Base-by-base conservation (phyloP, 129 eudicot species). In the Lonicera japonica region DNA sequence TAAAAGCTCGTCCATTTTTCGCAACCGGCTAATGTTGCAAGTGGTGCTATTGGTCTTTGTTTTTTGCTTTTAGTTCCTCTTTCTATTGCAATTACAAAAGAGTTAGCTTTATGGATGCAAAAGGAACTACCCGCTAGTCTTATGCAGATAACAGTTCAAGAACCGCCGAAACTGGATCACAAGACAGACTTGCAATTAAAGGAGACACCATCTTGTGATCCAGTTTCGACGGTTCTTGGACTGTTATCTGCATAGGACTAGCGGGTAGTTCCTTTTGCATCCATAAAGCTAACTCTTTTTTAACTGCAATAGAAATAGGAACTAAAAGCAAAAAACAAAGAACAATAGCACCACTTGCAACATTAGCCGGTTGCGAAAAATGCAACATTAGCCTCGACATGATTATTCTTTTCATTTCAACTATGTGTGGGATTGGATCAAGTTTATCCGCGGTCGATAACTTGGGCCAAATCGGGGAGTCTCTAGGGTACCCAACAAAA, bases 391-490 rank as follows among this genome's bases (percentile, higher is more conserved):
- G 78, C 22, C 23, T 56, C 0, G 79, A 78, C 36, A 66, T 78
- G 71, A 16, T 73, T 0, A 29, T 78, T 51, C 57, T 78, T 2
- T 72, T 78, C 54, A 0, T 73, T 2, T 61, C 74, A 11, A 61
- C 79, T 20, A 36, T 78, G 11, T 78, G 83, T 60, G 83, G 83
- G 14, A 47, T 78, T 16, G 83, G 83, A 0, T 72, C 73, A 11
- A 72, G 83, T 20, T 64, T 78, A 58, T 67, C 79, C 8, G 75
- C 79, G 4, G 69, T 78, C 0, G 78, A 78, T 29, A 78, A 78
- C 59, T 8, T 78, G 41, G 83, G 83, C 0, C 83, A 78, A 22
- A 78, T 78, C 4, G 79, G 83, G 0, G 78, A 73, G n/a, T 78
- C 83, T 0, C 51, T 78, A 16, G 75, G 83, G 14, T 78, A 78